phyloP scores from a whole-genome alignment of 2,329 filamentous ascomycete species.

The Ustulina deusta region DNA sequence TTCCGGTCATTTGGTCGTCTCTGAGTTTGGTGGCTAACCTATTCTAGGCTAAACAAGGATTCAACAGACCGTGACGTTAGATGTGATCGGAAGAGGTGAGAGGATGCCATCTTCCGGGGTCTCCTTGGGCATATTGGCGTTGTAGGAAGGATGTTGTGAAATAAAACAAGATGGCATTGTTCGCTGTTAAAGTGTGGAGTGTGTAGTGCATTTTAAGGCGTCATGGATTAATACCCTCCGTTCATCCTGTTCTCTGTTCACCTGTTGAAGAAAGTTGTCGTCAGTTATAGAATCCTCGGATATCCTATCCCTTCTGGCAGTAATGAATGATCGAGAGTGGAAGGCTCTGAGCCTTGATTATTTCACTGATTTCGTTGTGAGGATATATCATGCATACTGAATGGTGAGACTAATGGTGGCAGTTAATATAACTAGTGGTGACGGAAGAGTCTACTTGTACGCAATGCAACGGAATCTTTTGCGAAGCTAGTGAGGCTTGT shows the following conservation, averaged over 20 bases:
- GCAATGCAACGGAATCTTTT: too few species aligned
- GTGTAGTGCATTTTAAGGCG: constrained; percentile 16
- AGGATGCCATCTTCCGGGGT: not conserved
- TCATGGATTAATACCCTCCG: constrained; percentile 17
- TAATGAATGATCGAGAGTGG: not conserved
- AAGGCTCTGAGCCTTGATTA: not conserved
- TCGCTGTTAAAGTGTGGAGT: not conserved
- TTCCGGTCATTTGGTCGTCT: not conserved
- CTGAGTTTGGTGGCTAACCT: constrained; percentile 32
- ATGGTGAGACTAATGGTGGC: too few species aligned
- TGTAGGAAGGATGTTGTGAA: not conserved
- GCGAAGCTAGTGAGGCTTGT: too few species aligned
- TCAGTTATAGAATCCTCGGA: not conserved
- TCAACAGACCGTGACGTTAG: constrained; percentile 56
- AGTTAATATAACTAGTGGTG: too few species aligned
- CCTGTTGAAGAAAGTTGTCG: not conserved
- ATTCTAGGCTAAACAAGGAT: constrained; percentile 63
- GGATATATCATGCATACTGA: too few species aligned
- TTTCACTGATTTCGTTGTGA: not conserved
- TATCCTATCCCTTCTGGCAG: too few species aligned
- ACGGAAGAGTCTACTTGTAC: too few species aligned
- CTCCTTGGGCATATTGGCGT: not conserved
- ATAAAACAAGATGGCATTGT: not conserved
- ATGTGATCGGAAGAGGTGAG: constrained; percentile 1
- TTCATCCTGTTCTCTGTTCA: constrained; percentile 14